phyloP scores from a whole-genome alignment of 2,329 filamentous ascomycete genomes.

The Rhexocercosporidium sp. region DNA sequence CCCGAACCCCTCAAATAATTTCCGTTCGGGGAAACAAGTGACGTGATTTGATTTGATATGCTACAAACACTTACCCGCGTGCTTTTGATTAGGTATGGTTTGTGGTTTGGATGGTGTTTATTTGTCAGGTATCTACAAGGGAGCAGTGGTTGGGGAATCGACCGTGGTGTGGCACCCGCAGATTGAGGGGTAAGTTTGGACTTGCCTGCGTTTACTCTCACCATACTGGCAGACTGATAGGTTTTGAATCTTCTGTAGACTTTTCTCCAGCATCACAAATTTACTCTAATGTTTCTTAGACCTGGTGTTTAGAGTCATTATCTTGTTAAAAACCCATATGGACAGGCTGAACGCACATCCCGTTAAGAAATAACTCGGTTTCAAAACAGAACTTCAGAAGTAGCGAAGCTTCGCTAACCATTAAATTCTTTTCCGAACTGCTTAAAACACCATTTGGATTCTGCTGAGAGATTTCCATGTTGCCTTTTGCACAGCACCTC shows the following conservation, averaged over 20 bases:
- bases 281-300: too few species aligned
- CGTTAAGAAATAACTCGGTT: too few species aligned
- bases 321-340: too few species aligned
- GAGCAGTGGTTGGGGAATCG: constrained; percentile 12
- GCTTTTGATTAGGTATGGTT: constrained; percentile 10
- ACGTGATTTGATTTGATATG: background rate
- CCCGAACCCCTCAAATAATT: background rate
- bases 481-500: too few species aligned
- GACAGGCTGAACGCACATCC: too few species aligned
- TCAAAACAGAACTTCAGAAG: too few species aligned
- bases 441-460: too few species aligned
- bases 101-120: constrained; percentile 24
- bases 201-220: background rate
- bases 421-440: too few species aligned
- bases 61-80: constrained; percentile 11
- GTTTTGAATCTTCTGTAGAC: background rate
- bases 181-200: constrained; percentile 16
- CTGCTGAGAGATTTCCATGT: too few species aligned
- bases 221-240: constrained; percentile 6
- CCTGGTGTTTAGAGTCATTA: too few species aligned
- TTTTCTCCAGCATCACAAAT: too few species aligned
- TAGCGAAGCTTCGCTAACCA: too few species aligned
- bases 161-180: constrained; percentile 15
- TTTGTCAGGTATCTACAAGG: constrained; percentile 18
- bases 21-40: background rate